Evolutionary conservation across 75 land plant species (phyloP), one percentile per base, ranked within the genome.

Genomic region (Pinus tabuliformis): DNA sequence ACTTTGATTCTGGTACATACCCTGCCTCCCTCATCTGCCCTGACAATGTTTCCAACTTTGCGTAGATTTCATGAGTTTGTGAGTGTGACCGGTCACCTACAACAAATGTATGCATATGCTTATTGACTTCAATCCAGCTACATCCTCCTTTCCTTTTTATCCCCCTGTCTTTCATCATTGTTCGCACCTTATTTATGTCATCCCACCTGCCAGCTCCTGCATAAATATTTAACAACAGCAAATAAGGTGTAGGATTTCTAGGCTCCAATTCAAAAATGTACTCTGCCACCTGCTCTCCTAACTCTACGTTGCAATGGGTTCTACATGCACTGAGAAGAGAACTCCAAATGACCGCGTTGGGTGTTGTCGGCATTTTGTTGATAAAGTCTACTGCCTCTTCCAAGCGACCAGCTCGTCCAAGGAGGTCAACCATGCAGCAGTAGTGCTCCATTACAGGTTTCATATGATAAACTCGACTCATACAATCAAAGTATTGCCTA

Each of bases 351-450:
- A 39, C 26, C 3, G 59, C 26, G 4, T 71, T n/a, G 54, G 54
- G 54, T 49, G 54, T 9, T 5, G n/a, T 45, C 52, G 73, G 57
- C 52, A 70, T 26, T 49, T 70, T 70, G 58, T 36, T 54, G 57
- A 70, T 73, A n/a, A 77, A 70, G 18, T 45, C 7, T 14, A 70
- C 4, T n/a, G 78, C 78, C n/a, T 72, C 76, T 42, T 73, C 54
- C 9, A 77, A 49, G 16, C 73, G 14, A 16, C 78, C 78, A 72
- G 78, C 57, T 21, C 76, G 78, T 26, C 78, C 72, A 42, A 64
- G 78, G 12, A 77, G 28, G 21, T 77, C 75, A 30, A 77, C 39
- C 52, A 77, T 70, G 75, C 78, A 77, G 24, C 24, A n/a, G 30
- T 70, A 64, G 45, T 77, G 78, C 11, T 70, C 75, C 28, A 52